Base-by-base conservation (phyloP, 1,139 yeast species). In the Magnusiomyces ingens region DNA sequence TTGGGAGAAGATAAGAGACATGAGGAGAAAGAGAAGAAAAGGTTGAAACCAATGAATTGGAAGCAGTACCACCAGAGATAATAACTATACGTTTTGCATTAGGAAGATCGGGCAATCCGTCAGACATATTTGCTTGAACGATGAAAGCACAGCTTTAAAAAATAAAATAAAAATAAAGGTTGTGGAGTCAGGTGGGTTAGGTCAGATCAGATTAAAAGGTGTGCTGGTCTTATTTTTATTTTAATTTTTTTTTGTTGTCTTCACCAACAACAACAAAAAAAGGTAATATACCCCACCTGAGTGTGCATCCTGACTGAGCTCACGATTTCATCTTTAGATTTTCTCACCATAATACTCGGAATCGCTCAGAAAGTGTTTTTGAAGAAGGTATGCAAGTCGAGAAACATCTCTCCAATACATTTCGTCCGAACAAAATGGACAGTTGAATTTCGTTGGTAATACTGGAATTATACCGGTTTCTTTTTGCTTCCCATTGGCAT, bases 61-160 rank as follows among this genome's bases (percentile, higher is more conserved):
- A 81, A 41, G 90, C 91, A 0, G 91, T 84, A 1, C 93, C 93
- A 0, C 93, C 93, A 18, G 87, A 80, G 18, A 85, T 69, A 2
- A 69, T 68, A 4, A 62, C 59, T 29, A 65, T 57, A 50, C 60
- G 61, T 38, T 42, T 42, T 4, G 32, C 32, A 26, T 26, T 26
- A 26, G 32, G 32, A 26, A 5, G 32, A 26, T 26, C 32, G 8
- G 32, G 8, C 4, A 26, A 26, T 4, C 8, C 32, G 32, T 26
- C 32, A 26, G 32, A 26, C 32, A 26, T 26, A 8, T 26, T n/a
- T 26, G 32, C 32, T 4, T 26, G 32, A 26, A 26, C 8, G 32
- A 8, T 5, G 8, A 26, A 26, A 26, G 4, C 32, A 26, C 32
- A 26, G 32, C 32, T 8, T 26, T 26, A 26, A 26, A 26, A 26